These are phyloP conservation scores for Marasmius sp. DNA, from an alignment of 1,284 basidiomycete species.

Conservation along the genomic window DNA sequence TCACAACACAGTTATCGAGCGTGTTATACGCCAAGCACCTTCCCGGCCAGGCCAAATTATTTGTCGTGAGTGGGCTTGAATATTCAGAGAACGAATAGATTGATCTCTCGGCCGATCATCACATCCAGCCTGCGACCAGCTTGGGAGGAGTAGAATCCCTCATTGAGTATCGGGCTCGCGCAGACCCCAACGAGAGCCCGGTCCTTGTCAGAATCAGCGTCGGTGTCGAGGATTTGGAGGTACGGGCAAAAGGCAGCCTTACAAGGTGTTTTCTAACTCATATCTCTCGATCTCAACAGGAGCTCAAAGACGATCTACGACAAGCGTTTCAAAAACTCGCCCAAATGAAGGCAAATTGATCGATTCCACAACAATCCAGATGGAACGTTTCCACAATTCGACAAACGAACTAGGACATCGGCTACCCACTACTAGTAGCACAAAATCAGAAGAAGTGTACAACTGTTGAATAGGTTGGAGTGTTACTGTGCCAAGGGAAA, in stretches of 20 bases:
- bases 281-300: constrained; percentile 35
- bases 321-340: constrained; percentile 46
- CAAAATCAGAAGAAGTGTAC: too few species aligned
- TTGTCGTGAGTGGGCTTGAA: constrained; percentile 55
- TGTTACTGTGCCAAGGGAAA: too few species aligned
- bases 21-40: constrained; percentile 55
- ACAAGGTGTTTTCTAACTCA: neutral
- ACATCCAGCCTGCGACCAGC: constrained; percentile 76
- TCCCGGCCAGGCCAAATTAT: constrained; percentile 66
- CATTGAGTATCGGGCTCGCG: constrained; percentile 72
- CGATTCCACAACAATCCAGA: neutral
- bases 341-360: constrained; percentile 39
- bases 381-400: too few species aligned
- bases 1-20: constrained; percentile 42
- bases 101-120: neutral
- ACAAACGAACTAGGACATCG: too few species aligned
- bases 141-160: constrained; percentile 91
- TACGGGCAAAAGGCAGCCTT: constrained; percentile 25
- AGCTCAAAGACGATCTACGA: constrained; percentile 62
- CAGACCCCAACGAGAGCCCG: constrained; percentile 70
- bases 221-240: constrained; percentile 79
- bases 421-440: too few species aligned
- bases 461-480: too few species aligned
- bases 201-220: constrained; percentile 73
- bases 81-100: neutral